These are phyloP conservation scores for Penicillium bialowiezense DNA, from an alignment of 495 filamentous ascomycete genomes.

Conservation along the genomic window DNA sequence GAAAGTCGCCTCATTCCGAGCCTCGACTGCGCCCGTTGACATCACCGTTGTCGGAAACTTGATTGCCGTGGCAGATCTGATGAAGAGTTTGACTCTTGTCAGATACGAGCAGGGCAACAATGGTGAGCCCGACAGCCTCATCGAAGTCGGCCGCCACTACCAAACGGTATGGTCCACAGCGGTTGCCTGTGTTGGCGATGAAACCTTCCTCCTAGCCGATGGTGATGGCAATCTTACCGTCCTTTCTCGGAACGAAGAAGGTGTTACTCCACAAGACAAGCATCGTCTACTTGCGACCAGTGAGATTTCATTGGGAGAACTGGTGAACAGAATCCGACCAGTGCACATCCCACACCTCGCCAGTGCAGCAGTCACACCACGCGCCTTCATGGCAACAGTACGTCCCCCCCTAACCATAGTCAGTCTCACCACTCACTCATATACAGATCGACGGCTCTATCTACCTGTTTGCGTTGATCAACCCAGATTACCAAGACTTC, in stretches of 20 bases:
- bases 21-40: constrained; percentile 82
- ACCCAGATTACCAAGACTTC: constrained; percentile 65
- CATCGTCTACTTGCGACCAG: constrained; percentile 67
- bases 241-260: constrained; percentile 64
- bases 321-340: constrained; percentile 79
- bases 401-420: constrained; percentile 24
- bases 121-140: constrained; percentile 49
- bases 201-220: constrained; percentile 78
- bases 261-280: constrained; percentile 71
- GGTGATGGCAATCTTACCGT: constrained; percentile 84
- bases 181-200: constrained; percentile 64
- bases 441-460: constrained; percentile 82
- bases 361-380: constrained; percentile 67
- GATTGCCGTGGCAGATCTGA: constrained; percentile 87
- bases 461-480: constrained; percentile 81
- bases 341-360: constrained; percentile 56
- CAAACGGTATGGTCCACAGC: constrained; percentile 80
- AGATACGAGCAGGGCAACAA: constrained; percentile 54
- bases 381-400: constrained; percentile 89
- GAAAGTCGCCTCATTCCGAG: constrained; percentile 70
- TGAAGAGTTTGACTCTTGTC: constrained; percentile 85
- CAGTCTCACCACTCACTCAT: not conserved
- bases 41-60: constrained; percentile 64
- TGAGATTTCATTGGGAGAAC: constrained; percentile 83
- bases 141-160: constrained; percentile 76